phyloP scores from a whole-genome alignment of 352 stramenopile genomes.

The Pythium monospermum region DNA sequence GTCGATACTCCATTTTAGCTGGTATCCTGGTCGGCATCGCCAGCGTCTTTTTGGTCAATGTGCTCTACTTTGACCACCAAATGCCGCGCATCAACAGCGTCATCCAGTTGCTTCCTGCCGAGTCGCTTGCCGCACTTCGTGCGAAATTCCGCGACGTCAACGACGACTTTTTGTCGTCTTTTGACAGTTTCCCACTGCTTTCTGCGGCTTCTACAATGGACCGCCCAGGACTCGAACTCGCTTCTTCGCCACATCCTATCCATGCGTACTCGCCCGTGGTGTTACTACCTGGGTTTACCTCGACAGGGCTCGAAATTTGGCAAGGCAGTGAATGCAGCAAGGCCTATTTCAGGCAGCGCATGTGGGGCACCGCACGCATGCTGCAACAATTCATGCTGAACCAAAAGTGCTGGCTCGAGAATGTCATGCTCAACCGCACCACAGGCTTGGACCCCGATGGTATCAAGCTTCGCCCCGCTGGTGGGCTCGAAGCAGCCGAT shows the following conservation, averaged over 20 bases:
- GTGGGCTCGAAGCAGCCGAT: constrained; percentile 90
- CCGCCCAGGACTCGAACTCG: constrained; percentile 46
- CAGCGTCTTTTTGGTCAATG: constrained; percentile 36
- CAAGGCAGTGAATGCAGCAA: constrained; percentile 83
- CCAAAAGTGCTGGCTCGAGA: constrained; percentile 90
- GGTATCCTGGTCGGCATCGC: constrained; percentile 54
- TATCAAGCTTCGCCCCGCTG: constrained; percentile 72
- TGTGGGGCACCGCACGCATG: constrained; percentile 91
- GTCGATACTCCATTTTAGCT: constrained; percentile 63
- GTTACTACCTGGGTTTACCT: constrained; percentile 92
- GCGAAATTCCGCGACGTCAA: constrained; percentile 63
- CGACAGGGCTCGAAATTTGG: constrained; percentile 94
- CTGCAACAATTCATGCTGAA: constrained; percentile 86
- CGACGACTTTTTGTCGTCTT: constrained; percentile 56
- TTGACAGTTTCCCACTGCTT: constrained; percentile 51
- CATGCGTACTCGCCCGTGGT: constrained; percentile 75
- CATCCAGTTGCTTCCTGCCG: constrained; percentile 31
- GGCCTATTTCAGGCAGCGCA: constrained; percentile 88
- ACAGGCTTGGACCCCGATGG: constrained; percentile 88
- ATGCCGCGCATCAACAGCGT: constrained; percentile 35
- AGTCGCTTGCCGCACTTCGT: constrained; percentile 24
- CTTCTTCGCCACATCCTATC: constrained; percentile 43
- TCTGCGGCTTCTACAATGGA: constrained; percentile 23
- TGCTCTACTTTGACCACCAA: constrained; percentile 44
- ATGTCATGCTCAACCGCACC: constrained; percentile 88